Base-by-base conservation (phyloP, 2,329 filamentous ascomycete genomes). In the Aspergillus tamarii region DNA sequence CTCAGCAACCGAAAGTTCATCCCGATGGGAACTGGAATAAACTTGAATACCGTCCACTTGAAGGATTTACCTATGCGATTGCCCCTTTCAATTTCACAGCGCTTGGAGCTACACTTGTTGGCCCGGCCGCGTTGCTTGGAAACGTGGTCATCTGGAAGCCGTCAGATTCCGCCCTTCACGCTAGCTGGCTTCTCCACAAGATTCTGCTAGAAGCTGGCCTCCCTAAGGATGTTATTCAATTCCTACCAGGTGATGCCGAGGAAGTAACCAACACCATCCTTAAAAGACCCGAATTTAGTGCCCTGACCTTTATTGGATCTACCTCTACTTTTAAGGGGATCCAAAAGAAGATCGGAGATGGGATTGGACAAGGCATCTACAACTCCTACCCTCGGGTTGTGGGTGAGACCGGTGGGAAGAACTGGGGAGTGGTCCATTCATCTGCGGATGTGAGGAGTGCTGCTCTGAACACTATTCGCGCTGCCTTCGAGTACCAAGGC, bases 121-220 rank as follows among this genome's bases (percentile, higher is more conserved):
- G 88, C 53, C 89, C 92, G 1, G 93, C 94, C 11, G 93, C 93
- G 0, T 82, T 97, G 59, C 89, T 97, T 83, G 94, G 94, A 64
- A 97, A 97, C 78, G 94, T 97, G 2, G 93, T 97, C 5, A 83
- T 97, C 52, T 97, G 94, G 94, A 97, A 97, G 84, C 94, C 94
- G 19, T 95, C 91, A 16, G 92, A 94, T 70, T 89, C 84, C 19
- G 92, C 93, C 36, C 90, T 97, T 66, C 90, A 91, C 23, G 93
- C 91, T 66, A 96, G 93, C 83, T 95, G 91, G 88, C 84, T 97
- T 50, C 93, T 41, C 8, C 39, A 97, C 83, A 86, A 93, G 76
- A 95, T 97, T 76, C 85, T 97, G 19, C 83, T 95, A 21, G 39
- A 97, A 82, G 93, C 94, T 32, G 94, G 94, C 36, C 87, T 97